Base-by-base conservation (phyloP, 306 rosid species). In the Dalbergia oliveri region DNA sequence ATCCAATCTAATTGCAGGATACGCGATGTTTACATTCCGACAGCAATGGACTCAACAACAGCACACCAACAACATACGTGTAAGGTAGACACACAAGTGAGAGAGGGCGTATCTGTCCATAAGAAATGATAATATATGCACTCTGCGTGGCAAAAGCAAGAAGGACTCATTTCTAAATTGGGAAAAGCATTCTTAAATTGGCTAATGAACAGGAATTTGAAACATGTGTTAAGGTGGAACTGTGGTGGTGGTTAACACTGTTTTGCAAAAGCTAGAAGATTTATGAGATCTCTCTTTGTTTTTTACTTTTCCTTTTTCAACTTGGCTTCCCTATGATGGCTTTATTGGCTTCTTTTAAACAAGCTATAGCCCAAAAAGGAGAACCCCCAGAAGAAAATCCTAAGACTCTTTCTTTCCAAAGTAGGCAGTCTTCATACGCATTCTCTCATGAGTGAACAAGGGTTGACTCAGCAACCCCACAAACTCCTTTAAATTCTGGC, bases 381-480 rank as follows among this genome's bases (percentile, higher is more conserved):
- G 16, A 50, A 15, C 14, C 57, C 57, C 70, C n/a, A 50, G 77
- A 89, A 57, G 61, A 89, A 89, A 89, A 89, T 77, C 87, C 81
- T 70, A 80, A 85, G 86, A 85, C 87, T 79, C 89, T 83, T 90
- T 90, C 76, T 83, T 79, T 84, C 75, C 85, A 73, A 85, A 88
- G 97, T 88, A 80, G 88, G 79, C 97, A 82, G 94, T 95, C 95
- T 83, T 78, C 92, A 66, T 87, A 93, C 97, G 97, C 88, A 86
- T 85, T 91, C 91, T 90, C 81, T n/a, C 68, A 56, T 50, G 44
- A 79, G 81, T 56, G 76, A 86, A 65, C 79, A 72, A 77, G 76
- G 84, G 94, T 90, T 93, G 98, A 95, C 99, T 81, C 85, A 84
- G 88, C 87, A 93, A 14, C 59, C 18, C 12, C 85, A 80, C 82